Percentiles rank a stretch among this genome's conserved stretches.
Evolutionary conservation across 345 rosid species (phyloP).

Genomic region (Leavenworthia alabamica): DNA sequence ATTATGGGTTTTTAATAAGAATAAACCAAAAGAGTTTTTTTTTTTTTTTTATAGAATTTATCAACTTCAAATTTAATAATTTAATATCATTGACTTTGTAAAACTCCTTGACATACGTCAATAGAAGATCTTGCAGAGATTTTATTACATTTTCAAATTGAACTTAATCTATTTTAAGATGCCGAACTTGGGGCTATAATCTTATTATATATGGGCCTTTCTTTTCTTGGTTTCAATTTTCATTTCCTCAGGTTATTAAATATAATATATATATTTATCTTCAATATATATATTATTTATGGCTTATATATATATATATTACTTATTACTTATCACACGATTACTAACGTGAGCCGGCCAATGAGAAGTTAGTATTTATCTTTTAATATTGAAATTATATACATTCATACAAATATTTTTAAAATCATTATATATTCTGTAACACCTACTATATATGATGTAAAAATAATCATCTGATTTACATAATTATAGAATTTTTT

Average conservation of each 20-base stretch:
- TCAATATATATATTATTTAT: too few species aligned
- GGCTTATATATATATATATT: not conserved
- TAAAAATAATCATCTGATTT: not conserved
- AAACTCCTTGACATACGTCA: slow-evolving; percentile 28
- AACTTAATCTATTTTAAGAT: slow-evolving; percentile 3
- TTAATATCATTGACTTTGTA: slow-evolving; percentile 21
- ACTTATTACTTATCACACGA: not conserved
- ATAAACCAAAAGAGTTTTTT: too few species aligned
- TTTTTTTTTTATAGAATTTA: too few species aligned
- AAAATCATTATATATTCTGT: not conserved
- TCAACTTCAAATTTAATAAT: slow-evolving; percentile 6
- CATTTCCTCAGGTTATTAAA: not conserved
- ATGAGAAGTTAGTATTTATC: not conserved
- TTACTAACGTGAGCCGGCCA: slow-evolving; percentile 10
- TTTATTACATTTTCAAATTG: not conserved
- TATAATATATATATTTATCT: too few species aligned
- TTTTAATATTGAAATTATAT: not conserved
- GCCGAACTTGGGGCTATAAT: slow-evolving; percentile 17
- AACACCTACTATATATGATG: too few species aligned
- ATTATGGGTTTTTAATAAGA: too few species aligned
- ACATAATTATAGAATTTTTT: not conserved
- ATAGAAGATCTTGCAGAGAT: slow-evolving; percentile 25
- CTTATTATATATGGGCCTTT: slow-evolving; percentile 6
- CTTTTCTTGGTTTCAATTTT: not conserved
- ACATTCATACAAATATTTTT: not conserved